A percentile compares a stretch with the other conserved stretches of the same genome.
phyloP scores from a whole-genome alignment of 75 land plant species.

The Cupressus sempervirens region DNA sequence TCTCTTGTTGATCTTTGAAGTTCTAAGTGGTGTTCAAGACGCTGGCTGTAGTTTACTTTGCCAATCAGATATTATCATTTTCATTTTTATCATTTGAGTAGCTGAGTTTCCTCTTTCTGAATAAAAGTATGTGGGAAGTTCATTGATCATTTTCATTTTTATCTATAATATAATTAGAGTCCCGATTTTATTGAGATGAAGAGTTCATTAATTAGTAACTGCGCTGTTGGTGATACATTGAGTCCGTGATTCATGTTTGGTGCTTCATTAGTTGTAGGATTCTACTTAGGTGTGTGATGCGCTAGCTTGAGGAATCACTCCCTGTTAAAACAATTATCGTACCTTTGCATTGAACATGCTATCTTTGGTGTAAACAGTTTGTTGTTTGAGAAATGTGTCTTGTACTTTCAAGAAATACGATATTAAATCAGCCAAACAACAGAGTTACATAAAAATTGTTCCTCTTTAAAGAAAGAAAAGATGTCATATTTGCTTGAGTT shows the following conservation, averaged over 20 bases:
- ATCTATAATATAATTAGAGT: not conserved
- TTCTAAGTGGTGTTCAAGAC: too few relatives aligned
- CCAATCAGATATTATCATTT: too few relatives aligned
- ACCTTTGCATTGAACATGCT: not conserved
- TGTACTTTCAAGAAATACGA: not conserved
- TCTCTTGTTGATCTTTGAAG: too few relatives aligned
- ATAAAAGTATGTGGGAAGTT: too few relatives aligned
- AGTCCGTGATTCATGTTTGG: not conserved
- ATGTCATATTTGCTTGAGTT: not conserved
- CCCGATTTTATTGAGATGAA: not conserved
- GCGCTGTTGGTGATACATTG: not conserved
- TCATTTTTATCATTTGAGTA: too few relatives aligned
- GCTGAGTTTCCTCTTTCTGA: too few relatives aligned
- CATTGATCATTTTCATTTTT: too few relatives aligned
- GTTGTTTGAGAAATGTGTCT: not conserved
- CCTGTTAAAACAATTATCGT: too few relatives aligned
- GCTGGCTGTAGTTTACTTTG: too few relatives aligned
- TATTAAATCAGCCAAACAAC: not conserved
- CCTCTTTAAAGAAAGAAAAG: not conserved
- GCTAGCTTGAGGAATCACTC: not conserved
- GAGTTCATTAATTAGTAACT: not conserved
- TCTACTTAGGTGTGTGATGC: not conserved
- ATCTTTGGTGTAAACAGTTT: not conserved
- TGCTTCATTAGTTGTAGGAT: not conserved
- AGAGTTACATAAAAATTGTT: not conserved